Percentiles rank a stretch among this genome's conserved stretches.
Evolutionary conservation across 192 early-diverging fungal genomes (phyloP).

Genomic region (Dimargaris cristalligena): DNA sequence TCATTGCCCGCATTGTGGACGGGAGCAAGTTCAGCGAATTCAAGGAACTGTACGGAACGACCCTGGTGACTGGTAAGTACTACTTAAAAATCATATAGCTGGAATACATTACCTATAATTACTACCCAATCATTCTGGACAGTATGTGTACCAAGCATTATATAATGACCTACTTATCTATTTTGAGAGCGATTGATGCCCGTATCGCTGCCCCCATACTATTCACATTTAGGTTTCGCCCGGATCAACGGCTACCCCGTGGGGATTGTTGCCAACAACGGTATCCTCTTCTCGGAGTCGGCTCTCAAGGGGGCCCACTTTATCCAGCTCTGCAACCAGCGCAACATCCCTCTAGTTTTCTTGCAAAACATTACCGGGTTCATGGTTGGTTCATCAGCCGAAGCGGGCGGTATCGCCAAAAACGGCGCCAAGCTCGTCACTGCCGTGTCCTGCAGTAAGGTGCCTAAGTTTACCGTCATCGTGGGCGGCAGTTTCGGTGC

Average conservation of each 20-base stretch:
- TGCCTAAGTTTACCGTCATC: conserved; percentile 86
- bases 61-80: conserved; percentile 79
- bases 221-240: no score
- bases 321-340: conserved; percentile 77
- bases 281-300: conserved; percentile 84
- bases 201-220: no score
- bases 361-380: conserved; percentile 95
- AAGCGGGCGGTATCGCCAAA: conserved; percentile 93
- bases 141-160: no score
- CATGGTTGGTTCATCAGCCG: conserved; percentile 89
- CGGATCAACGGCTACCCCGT: conserved; percentile 79
- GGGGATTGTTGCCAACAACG: conserved; percentile 91
- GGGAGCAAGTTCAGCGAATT: conserved; percentile 83
- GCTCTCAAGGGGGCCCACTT: conserved; percentile 94
- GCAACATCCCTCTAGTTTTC: conserved; percentile 77
- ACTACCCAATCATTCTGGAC: no score
- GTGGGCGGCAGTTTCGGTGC: conserved; percentile 61
- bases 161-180: no score
- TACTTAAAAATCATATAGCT: no score
- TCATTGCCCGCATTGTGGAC: conserved; percentile 90
- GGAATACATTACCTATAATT: no score
- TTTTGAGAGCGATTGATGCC: no score
- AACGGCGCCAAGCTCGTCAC: conserved; percentile 95
- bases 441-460: conserved; percentile 79
- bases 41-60: conserved; percentile 80